These are phyloP conservation scores for Alternaria arbusti DNA, from an alignment of 2,329 filamentous ascomycete species.

Conservation along the genomic window DNA sequence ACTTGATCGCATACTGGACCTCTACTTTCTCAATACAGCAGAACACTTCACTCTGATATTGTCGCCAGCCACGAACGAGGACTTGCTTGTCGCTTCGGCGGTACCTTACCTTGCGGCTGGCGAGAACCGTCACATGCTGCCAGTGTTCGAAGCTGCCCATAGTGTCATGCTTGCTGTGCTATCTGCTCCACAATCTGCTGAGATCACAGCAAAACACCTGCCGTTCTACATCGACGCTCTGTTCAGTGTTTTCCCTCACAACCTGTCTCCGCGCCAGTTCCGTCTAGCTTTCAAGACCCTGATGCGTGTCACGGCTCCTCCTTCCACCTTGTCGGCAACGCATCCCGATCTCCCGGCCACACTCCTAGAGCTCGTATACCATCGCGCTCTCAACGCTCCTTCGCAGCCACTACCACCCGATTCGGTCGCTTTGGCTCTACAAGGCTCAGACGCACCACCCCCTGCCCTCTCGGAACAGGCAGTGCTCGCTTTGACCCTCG, in stretches of 20 bases:
- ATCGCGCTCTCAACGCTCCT: slow-evolving; percentile 65
- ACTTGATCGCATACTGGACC: slow-evolving; percentile 74
- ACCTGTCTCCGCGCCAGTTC: slow-evolving; percentile 84
- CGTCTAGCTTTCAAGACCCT: slow-evolving; percentile 86
- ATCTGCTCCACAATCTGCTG: slow-evolving; percentile 77
- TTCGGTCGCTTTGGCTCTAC: slow-evolving; percentile 47
- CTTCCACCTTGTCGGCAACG: slow-evolving; percentile 73
- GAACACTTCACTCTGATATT: slow-evolving; percentile 81
- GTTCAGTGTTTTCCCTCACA: slow-evolving; percentile 77
- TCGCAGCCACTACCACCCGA: slow-evolving; percentile 52
- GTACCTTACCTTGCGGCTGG: slow-evolving; percentile 73
- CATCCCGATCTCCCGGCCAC: slow-evolving; percentile 82
- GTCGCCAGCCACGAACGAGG: slow-evolving; percentile 70
- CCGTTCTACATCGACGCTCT: slow-evolving; percentile 85
- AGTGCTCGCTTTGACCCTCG: slow-evolving; percentile 74
- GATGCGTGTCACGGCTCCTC: slow-evolving; percentile 80
- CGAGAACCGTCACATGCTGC: slow-evolving; percentile 63
- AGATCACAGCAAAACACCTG: slow-evolving; percentile 72
- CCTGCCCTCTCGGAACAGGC: slow-evolving; percentile 75
- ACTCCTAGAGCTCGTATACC: slow-evolving; percentile 77
- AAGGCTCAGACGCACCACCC: slow-evolving; percentile 41
- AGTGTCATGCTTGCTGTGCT: slow-evolving; percentile 80
- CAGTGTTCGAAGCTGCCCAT: slow-evolving; percentile 89
- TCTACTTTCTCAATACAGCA: slow-evolving; percentile 86
- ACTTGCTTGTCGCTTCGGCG: slow-evolving; percentile 75